Evolutionary conservation across 2,329 filamentous ascomycete species (phyloP), one percentile per base, ranked within the genome.

Genomic region (Elsinoe necatrix): DNA sequence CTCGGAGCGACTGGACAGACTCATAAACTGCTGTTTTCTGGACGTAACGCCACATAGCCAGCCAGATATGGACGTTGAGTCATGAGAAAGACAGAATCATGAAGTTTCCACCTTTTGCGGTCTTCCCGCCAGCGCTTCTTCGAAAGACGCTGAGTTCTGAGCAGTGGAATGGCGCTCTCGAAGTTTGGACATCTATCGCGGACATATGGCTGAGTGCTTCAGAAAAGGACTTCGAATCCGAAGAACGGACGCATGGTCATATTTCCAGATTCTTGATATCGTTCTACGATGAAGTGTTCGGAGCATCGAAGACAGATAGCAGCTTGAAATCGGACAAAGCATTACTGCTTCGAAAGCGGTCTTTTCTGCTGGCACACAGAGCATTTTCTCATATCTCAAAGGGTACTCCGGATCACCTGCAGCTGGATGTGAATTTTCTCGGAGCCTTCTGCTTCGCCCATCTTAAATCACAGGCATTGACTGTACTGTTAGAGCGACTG

Each of bases 371-470:
- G 16, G 31, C 20, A 25, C 48, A 52, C 20, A 37, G 34, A 23
- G n/a, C 39, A n/a, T 12, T 52, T 27, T 12, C n/a, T 25, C n/a
- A 11, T 21, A 16, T 20, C 11, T 20, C 16, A 1, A 52, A 37
- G 20, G 29, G 31, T 21, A 2, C 11, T 9, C 6, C 18, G 11
- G 31, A 52, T 8, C 14, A 52, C n/a, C 31, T 39, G 18, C 5
- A 4, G 18, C 54, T 47, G 14, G 20, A 45, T 9, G 39, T 42
- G n/a, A 9, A 14, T 1, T 56, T 56, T 37, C 23, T 56, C 9
- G 54, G 54, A 20, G 18, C 39, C 2, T 56, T 56, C 54, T 42
- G 23, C 27, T 45, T 29, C 31, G 54, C 41, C 8, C 54, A 56
- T 47, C 25, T 56, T 5, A 56, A 48, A n/a, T 18, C 23, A 14